A percentile compares a stretch with the other conserved stretches of the same genome.
Conservation (phyloP, 176 grass and related monocot genomes). For the Oryza punctata region DNA sequence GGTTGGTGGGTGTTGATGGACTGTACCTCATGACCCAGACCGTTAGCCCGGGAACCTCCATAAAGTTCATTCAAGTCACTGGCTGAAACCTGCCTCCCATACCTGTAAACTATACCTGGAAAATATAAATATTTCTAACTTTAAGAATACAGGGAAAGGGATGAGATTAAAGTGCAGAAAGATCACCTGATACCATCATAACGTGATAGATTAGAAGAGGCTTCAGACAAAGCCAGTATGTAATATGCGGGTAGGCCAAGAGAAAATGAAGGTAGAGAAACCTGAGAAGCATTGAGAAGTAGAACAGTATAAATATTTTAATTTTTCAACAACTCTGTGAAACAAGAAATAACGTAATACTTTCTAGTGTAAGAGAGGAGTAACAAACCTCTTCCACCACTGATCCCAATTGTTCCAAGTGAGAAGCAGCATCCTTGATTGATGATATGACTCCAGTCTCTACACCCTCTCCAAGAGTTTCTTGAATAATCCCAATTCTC, state of each 20-base stretch:
- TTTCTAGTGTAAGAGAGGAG: slow-evolving; percentile 26
- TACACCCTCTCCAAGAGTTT: slow-evolving; percentile 89
- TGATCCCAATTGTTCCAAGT: slow-evolving; percentile 85
- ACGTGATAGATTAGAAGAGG: slow-evolving; percentile 94
- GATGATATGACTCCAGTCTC: slow-evolving; percentile 71
- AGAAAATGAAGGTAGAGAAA: slow-evolving; percentile 90
- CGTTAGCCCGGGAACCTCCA: slow-evolving; percentile 70
- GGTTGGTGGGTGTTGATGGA: background rate
- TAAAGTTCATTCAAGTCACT: slow-evolving; percentile 79
- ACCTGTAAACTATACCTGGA: slow-evolving; percentile 52
- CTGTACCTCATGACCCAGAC: slow-evolving; percentile 85
- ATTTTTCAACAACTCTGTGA: slow-evolving; percentile 25
- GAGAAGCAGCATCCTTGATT: slow-evolving; percentile 68
- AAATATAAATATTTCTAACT: slow-evolving; percentile 1
- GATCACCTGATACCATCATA: slow-evolving; percentile 96
- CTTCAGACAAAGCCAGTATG: slow-evolving; percentile 91
- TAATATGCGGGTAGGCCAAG: slow-evolving; percentile 94
- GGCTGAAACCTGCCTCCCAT: slow-evolving; percentile 66
- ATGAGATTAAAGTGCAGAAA: slow-evolving; percentile 9
- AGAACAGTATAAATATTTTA: background rate
- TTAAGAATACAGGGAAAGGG: background rate
- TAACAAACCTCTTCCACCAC: slow-evolving; percentile 71
- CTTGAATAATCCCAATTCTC: slow-evolving; percentile 80
- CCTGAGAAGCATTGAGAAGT: slow-evolving; percentile 46
- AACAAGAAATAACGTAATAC: slow-evolving; percentile 10